A percentile compares a stretch with the other conserved stretches of the same genome.
Conservation (phyloP, 2,329 filamentous ascomycete species). For the Alternaria infectoria region DNA sequence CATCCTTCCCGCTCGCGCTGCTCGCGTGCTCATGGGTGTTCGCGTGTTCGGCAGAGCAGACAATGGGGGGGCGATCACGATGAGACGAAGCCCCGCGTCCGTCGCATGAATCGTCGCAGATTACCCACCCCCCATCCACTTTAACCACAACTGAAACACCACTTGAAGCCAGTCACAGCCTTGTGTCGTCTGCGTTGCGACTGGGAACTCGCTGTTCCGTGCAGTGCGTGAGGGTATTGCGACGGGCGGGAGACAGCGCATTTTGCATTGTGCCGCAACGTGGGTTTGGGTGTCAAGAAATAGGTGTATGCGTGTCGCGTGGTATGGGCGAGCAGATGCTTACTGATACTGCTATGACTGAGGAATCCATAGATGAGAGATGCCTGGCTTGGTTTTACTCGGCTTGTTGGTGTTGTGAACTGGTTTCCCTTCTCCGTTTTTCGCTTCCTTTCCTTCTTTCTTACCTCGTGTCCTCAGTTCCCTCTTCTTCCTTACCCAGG, state of each 20-base stretch:
- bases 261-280: not conserved
- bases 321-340: not conserved
- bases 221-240: no score
- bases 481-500: not conserved
- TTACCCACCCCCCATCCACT: not conserved
- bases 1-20: not conserved
- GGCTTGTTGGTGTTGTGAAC: not conserved
- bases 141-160: not conserved
- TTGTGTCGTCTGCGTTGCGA: not conserved
- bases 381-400: not conserved
- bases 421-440: not conserved
- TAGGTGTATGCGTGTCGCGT: not conserved
- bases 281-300: not conserved
- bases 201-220: no score
- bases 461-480: not conserved
- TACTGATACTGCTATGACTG: not conserved
- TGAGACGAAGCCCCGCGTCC: not conserved
- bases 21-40: not conserved
- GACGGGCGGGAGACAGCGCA: not conserved
- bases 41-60: not conserved
- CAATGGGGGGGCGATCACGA: not conserved
- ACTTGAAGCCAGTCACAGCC: not conserved
- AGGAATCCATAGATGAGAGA: not conserved
- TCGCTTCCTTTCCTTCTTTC: not conserved
- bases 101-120: not conserved